Evolutionary conservation across 1,284 basidiomycete genomes (phyloP), one percentile per base, ranked within the genome.

Genomic region (Cryptococcus depauperatus): DNA sequence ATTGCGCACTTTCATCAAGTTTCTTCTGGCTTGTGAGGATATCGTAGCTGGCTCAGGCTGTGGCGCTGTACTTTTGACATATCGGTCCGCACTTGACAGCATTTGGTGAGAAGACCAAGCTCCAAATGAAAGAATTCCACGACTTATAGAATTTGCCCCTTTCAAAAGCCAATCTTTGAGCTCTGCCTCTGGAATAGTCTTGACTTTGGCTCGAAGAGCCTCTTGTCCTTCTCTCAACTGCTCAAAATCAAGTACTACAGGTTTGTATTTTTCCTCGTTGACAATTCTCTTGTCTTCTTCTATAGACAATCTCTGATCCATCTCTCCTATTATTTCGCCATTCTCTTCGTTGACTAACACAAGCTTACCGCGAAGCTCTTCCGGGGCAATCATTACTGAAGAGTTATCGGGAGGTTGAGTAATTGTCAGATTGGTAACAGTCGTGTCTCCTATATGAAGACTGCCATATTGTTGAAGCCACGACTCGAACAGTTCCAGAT

Each of bases 341-440:
- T 77, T 81, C 34, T 79, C 75, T 61, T 87, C 78, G 62, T 89
- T 80, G 51, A 87, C 75, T 44, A 86, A 76, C 8, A 88, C 78
- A 27, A 88, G 75, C 40, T 77, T 77, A 5, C 84, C 83, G 32
- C 80, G 75, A 21, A 83, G 69, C 54, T 82, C 79, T 35, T 58
- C 50, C 22, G 54, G 43, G 11, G 50, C 50, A 11, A 46, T n/a
- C 16, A 4, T 11, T 3, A 16, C 11, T 30, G 29, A 16, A 11
- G 11, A 16, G 16, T 5, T 16, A 13, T 11, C 16, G 3, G 21
- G 32, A 9, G 21, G 34, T 21, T 43, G 35, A 18, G 33, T 34
- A 19, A 48, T 40, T 23, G 67, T 37, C 8, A 51, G 51, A 1
- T 49, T 35, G 28, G 68, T 46, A 13, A 56, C 67, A 14, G 59